Evolutionary conservation across 345 rosid species (phyloP).

Genomic region (Anastatica hierochuntica): DNA sequence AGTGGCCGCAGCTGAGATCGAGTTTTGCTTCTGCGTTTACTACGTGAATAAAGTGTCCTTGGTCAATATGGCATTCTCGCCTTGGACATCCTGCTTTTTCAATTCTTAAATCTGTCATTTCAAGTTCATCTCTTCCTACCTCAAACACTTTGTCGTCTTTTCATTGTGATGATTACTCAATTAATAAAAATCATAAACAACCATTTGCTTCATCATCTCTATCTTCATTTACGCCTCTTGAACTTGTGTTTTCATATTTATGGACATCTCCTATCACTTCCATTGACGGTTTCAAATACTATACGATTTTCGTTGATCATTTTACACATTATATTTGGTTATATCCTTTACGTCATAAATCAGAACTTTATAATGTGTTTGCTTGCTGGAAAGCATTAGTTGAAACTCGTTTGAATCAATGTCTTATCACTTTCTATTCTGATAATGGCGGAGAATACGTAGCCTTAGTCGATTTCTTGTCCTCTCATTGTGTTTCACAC

Average conservation of each 20-base stretch:
- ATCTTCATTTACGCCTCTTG: too few species aligned
- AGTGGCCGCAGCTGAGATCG: neutral
- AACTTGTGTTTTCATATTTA: too few species aligned
- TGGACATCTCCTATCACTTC: neutral
- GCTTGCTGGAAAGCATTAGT: neutral
- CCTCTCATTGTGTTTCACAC: neutral
- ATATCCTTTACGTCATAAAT: neutral
- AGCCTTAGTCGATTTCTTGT: neutral
- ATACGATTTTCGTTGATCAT: too few species aligned
- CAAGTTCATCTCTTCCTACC: too few species aligned
- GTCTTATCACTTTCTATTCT: neutral
- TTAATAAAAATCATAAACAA: too few species aligned
- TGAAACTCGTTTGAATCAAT: neutral
- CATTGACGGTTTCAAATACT: too few species aligned
- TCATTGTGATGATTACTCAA: too few species aligned
- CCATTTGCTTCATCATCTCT: too few species aligned
- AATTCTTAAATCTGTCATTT: neutral
- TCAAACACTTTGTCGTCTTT: too few species aligned
- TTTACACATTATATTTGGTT: neutral
- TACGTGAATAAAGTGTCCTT: neutral
- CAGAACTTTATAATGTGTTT: neutral
- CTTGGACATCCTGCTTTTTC: too few species aligned
- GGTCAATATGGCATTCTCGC: neutral
- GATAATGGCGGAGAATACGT: neutral
- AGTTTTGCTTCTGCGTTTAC: neutral